Evolutionary conservation across 495 filamentous ascomycete genomes (phyloP).

Genomic region (Neurospora hispaniola): DNA sequence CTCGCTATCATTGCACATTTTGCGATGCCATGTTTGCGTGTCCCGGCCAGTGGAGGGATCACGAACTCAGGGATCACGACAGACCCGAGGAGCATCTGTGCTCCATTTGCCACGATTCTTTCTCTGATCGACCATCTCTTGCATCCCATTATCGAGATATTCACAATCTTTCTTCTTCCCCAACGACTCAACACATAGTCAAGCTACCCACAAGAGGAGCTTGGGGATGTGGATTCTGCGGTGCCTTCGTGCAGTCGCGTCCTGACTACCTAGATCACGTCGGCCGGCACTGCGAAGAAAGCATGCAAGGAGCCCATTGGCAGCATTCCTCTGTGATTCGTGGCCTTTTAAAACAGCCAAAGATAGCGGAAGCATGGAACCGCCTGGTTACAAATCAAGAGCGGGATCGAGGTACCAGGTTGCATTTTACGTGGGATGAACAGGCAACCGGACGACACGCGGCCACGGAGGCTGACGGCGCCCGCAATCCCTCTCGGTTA

Average conservation of each 20-base stretch:
- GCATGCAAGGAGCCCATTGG: constrained; percentile 11
- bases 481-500: background rate
- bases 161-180: constrained; percentile 1
- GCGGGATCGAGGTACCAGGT: constrained; percentile 1
- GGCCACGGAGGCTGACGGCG: background rate
- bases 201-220: constrained; percentile 1
- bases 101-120: constrained; percentile 6
- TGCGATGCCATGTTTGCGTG: constrained; percentile 12
- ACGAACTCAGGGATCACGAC: constrained; percentile 13
- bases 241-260: constrained; percentile 2
- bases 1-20: constrained; percentile 17
- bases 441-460: constrained; percentile 2
- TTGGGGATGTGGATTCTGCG: constrained; percentile 23
- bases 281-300: constrained; percentile 15
- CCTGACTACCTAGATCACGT: constrained; percentile 16
- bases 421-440: constrained; percentile 14
- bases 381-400: constrained; percentile 10
- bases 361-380: constrained; percentile 9
- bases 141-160: constrained; percentile 1
- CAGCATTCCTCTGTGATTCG: constrained; percentile 16
- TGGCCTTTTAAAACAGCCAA: constrained; percentile 14
- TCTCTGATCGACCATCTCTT: background rate
- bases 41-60: constrained; percentile 14
- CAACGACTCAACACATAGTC: background rate
- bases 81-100: constrained; percentile 6